Conservation (phyloP, 208 protist species). For the Herpetomonas muscarum region DNA sequence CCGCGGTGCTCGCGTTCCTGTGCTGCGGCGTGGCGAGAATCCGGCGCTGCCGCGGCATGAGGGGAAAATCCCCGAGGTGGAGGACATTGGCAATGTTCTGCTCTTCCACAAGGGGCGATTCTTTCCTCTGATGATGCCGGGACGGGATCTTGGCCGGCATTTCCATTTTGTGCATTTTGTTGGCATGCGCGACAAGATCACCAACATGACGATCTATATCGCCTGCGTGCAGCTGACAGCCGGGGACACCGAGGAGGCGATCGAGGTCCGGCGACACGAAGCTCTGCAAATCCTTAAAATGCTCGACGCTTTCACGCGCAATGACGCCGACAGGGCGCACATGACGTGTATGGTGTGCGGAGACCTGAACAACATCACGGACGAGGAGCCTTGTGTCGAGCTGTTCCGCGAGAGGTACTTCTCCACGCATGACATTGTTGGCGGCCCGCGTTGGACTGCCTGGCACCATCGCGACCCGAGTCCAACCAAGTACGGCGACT, state of each 20-base stretch:
- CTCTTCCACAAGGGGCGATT: constrained; percentile 87
- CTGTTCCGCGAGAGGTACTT: constrained; percentile 61
- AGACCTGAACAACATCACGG: constrained; percentile 70
- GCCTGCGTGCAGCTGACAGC: constrained; percentile 75
- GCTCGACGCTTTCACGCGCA: constrained; percentile 48
- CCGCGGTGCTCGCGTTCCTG: constrained; percentile 53
- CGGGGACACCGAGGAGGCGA: constrained; percentile 50
- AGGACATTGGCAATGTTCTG: constrained; percentile 86
- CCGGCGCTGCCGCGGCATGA: constrained; percentile 20
- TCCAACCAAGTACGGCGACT: constrained; percentile 24
- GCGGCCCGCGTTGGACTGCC: constrained; percentile 75
- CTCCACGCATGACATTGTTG: constrained; percentile 79
- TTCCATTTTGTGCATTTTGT: constrained; percentile 78
- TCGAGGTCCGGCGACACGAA: constrained; percentile 45
- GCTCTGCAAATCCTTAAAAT: constrained; percentile 54
- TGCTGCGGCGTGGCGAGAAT: constrained; percentile 50
- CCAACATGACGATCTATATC: constrained; percentile 73
- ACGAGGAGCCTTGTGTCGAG: constrained; percentile 78
- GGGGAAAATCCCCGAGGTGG: constrained; percentile 43
- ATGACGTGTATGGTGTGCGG: constrained; percentile 60
- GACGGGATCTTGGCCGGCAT: constrained; percentile 46
- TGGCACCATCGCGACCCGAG: constrained; percentile 57
- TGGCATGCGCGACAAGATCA: constrained; percentile 72
- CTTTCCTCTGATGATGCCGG: constrained; percentile 72
- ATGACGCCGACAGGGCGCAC: constrained; percentile 67